A percentile compares a stretch with the other conserved stretches of the same genome.
Evolutionary conservation across 345 rosid species (phyloP).

Genomic region (Euclidium syriacum): DNA sequence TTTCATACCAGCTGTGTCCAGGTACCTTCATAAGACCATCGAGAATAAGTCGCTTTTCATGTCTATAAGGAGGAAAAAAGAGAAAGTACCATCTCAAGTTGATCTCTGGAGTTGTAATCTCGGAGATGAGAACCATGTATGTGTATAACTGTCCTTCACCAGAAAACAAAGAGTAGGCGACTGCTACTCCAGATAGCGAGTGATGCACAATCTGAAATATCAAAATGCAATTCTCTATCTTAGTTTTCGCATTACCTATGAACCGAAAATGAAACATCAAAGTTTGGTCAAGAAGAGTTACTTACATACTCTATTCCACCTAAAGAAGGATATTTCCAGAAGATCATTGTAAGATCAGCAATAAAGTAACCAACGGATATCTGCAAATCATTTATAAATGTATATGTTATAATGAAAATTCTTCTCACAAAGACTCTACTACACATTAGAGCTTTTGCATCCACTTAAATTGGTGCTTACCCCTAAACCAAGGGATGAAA

Average conservation of each 20-base stretch:
- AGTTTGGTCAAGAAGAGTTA: slow-evolving; percentile 15
- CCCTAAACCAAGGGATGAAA: slow-evolving; percentile 72
- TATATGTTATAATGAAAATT: not conserved
- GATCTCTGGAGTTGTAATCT: slow-evolving; percentile 87
- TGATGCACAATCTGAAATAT: slow-evolving; percentile 84
- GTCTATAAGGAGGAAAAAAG: not conserved
- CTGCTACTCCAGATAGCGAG: slow-evolving; percentile 60
- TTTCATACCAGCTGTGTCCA: slow-evolving; percentile 91
- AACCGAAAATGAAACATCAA: not conserved
- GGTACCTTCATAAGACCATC: slow-evolving; percentile 46
- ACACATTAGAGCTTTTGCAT: not conserved
- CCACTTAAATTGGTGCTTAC: slow-evolving; percentile 30
- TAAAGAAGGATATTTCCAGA: slow-evolving; percentile 80
- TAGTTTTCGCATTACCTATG: not conserved
- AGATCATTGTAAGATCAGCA: slow-evolving; percentile 76
- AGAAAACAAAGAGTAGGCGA: slow-evolving; percentile 74
- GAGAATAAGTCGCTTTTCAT: not conserved
- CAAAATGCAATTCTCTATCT: slow-evolving; percentile 13
- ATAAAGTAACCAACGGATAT: slow-evolving; percentile 85
- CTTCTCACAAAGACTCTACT: not conserved
- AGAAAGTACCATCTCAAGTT: slow-evolving; percentile 82
- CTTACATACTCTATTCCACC: slow-evolving; percentile 94
- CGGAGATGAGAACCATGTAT: slow-evolving; percentile 83
- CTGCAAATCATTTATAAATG: slow-evolving; percentile 39
- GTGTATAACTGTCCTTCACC: slow-evolving; percentile 90